Base-by-base conservation (phyloP, 2,329 filamentous ascomycete genomes). In the Xylaria sp. region DNA sequence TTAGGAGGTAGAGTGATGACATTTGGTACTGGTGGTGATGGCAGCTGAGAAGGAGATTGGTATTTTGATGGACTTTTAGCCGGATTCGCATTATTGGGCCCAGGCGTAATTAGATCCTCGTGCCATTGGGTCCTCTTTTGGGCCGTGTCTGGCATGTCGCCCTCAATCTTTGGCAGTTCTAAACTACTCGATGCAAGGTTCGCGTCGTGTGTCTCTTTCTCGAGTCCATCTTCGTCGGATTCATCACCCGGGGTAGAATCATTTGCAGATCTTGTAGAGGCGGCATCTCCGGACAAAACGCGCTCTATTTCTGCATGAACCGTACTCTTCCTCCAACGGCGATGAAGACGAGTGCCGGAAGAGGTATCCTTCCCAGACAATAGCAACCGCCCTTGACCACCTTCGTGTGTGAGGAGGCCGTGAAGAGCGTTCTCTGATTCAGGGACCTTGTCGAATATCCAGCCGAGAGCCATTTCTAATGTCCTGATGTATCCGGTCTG, bases 401-500 rank as follows among this genome's bases (percentile, higher is more conserved):
- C 79, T 46, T 83, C 80, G 23, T 83, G 79, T 9, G 83, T 83
- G 64, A 92, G 80, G 60, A 90, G 80, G 8, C 80, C 80, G 57
- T 87, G 84, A 28, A 92, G 83, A 15, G 85, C 83, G 61, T 84
- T 82, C 78, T 92, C 90, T 57, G 84, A 86, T 10, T 86, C 88
- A 15, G 88, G 84, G 43, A 89, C 85, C 64, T 87, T 86, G 68
- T 88, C 85, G 69, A 93, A 90, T 0, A 92, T 81, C 83, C 89
- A 89, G 13, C 89, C 90, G 64, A 92, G 83, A 10, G 90, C 86
- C 52, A 92, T 79, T 78, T 94, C 92, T 20, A 94, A 83, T 0
- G 91, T 91, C 41, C 91, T 87, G 64, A 94, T 90, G 76, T 94
- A 94, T 18, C 92, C 92, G n/a, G 92, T 92, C 74, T 92, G 92